Percentiles rank a stretch among this genome's conserved stretches.
Conservation (phyloP, 768 basidiomycete genomes). For the Lepiota venenata region DNA sequence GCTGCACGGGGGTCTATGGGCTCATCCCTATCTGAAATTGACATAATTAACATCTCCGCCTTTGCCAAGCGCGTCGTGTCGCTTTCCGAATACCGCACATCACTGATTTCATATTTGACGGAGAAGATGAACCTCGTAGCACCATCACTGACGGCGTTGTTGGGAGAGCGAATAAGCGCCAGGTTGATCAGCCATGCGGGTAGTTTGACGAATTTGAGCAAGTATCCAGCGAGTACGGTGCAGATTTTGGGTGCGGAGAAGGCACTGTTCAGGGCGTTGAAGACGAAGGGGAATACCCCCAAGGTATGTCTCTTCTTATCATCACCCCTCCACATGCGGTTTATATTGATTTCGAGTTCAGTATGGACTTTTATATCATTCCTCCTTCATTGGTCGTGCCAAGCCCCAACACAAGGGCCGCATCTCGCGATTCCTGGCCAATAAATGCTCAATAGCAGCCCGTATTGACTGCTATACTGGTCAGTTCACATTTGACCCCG, state of each 20-base stretch:
- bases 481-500: constrained; percentile 26
- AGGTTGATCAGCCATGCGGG: constrained; percentile 95
- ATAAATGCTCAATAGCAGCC: constrained; percentile 97
- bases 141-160: constrained; percentile 85
- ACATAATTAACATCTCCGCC: constrained; percentile 92
- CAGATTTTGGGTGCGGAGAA: constrained; percentile 99
- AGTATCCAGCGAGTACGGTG: constrained; percentile 97
- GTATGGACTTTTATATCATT: constrained; percentile 98
- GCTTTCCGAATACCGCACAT: constrained; percentile 92
- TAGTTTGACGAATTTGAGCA: constrained; percentile 93
- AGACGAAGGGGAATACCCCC: constrained; percentile 98
- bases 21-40: constrained; percentile 83
- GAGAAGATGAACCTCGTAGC: constrained; percentile 99
- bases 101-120: constrained; percentile 77
- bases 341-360: constrained; percentile 26
- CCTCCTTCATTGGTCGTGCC: constrained; percentile 94
- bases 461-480: constrained; percentile 95
- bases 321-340: background rate
- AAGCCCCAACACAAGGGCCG: constrained; percentile 94
- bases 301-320: constrained; percentile 51
- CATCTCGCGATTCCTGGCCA: constrained; percentile 97
- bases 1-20: constrained; percentile 96
- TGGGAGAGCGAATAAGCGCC: constrained; percentile 91
- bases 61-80: constrained; percentile 91
- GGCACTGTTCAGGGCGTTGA: constrained; percentile 93